phyloP scores from a whole-genome alignment of 2,329 filamentous ascomycete species.

The Clarireedia monteithiana region DNA sequence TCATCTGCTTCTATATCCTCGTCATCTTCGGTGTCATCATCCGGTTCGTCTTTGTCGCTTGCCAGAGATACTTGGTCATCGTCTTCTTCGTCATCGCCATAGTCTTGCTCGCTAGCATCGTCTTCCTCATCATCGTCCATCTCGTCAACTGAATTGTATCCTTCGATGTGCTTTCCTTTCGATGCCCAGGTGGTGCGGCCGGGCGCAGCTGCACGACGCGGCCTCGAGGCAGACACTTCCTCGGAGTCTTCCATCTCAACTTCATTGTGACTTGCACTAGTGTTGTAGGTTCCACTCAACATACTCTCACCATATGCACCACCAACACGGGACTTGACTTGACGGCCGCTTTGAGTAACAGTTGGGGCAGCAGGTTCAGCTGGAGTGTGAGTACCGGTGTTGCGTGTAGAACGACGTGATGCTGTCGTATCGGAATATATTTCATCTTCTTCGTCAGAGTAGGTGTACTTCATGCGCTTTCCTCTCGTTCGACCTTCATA shows the following conservation, averaged over 20 bases:
- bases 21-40: slow-evolving; percentile 37
- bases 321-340: slow-evolving; percentile 58
- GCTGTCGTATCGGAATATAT: slow-evolving; percentile 59
- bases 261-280: slow-evolving; percentile 24
- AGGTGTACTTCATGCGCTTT: slow-evolving; percentile 95
- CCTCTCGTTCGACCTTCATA: slow-evolving; percentile 95
- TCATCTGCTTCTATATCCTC: slow-evolving; percentile 43
- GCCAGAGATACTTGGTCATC: slow-evolving; percentile 58
- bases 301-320: slow-evolving; percentile 48
- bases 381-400: slow-evolving; percentile 66
- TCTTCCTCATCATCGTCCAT: slow-evolving; percentile 53
- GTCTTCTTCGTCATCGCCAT: slow-evolving; percentile 65
- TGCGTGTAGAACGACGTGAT: slow-evolving; percentile 62
- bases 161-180: slow-evolving; percentile 39
- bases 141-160: slow-evolving; percentile 53
- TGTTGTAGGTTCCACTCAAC: slow-evolving; percentile 38
- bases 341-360: slow-evolving; percentile 78
- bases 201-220: slow-evolving; percentile 30
- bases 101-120: slow-evolving; percentile 63
- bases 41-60: slow-evolving; percentile 48
- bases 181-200: slow-evolving; percentile 25
- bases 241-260: slow-evolving; percentile 38
- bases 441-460: slow-evolving; percentile 76
- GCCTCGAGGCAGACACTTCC: slow-evolving; percentile 31
- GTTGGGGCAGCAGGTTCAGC: slow-evolving; percentile 57